A percentile compares a stretch with the other conserved stretches of the same genome.
These are phyloP conservation scores for Coemansia sp. DNA, from an alignment of 192 early-diverging fungal species.

Conservation along the genomic window DNA sequence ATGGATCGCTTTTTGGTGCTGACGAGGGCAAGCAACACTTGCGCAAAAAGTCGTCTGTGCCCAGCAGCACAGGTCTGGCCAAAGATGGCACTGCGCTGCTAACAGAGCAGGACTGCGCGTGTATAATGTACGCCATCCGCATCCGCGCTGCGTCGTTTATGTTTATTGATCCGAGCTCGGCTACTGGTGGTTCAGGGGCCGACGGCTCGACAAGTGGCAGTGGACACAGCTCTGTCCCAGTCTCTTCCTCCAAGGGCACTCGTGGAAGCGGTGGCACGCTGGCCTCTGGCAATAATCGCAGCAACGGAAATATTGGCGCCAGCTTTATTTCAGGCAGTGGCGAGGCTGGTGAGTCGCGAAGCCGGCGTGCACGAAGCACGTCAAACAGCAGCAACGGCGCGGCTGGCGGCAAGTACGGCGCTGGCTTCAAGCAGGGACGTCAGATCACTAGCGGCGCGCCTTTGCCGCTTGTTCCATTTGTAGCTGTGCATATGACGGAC, in stretches of 20 bases:
- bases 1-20: constrained; percentile 43
- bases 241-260: constrained; percentile 26
- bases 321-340: constrained; percentile 5
- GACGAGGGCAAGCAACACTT: constrained; percentile 35
- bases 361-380: constrained; percentile 43
- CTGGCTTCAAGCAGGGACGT: constrained; percentile 35
- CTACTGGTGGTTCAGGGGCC: background rate
- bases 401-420: constrained; percentile 23
- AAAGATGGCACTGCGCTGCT: constrained; percentile 32
- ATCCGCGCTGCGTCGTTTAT: constrained; percentile 52
- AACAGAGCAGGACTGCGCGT: constrained; percentile 53
- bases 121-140: constrained; percentile 52
- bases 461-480: constrained; percentile 53
- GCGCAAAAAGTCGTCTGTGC: constrained; percentile 45
- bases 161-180: constrained; percentile 39
- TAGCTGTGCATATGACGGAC: constrained; percentile 58
- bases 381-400: constrained; percentile 37
- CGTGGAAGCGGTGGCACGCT: constrained; percentile 36
- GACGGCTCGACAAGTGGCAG: background rate
- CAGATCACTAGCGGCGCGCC: constrained; percentile 42
- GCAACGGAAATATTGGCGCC: constrained; percentile 10
- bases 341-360: constrained; percentile 30
- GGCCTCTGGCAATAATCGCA: constrained; percentile 20
- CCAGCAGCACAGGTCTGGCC: constrained; percentile 7
- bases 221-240: constrained; percentile 41